These are phyloP conservation scores for Phalaenopsis aphrodite DNA, from an alignment of 106 monocot genomes.

Conservation along the genomic window DNA sequence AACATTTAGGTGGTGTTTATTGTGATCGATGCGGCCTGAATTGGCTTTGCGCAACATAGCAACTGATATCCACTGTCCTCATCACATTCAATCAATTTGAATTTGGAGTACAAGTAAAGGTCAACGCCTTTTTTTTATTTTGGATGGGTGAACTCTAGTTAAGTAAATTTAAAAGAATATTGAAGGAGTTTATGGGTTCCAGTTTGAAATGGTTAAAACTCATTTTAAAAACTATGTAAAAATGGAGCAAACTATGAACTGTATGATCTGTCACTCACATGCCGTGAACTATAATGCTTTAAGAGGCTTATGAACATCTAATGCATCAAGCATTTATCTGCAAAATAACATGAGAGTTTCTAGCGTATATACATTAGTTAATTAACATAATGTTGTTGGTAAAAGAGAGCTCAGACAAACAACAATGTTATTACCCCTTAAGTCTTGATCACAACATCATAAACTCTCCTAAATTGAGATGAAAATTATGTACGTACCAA, in stretches of 20 bases:
- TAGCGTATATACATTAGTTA: constrained; percentile 1
- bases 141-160: too few relatives aligned
- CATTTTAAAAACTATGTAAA: background rate
- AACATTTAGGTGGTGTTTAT: too few relatives aligned
- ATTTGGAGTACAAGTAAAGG: too few relatives aligned
- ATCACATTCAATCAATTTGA: too few relatives aligned
- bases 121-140: too few relatives aligned
- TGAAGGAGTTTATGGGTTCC: too few relatives aligned
- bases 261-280: background rate
- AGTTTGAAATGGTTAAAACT: too few relatives aligned
- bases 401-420: background rate
- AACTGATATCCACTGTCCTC: too few relatives aligned
- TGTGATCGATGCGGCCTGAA: too few relatives aligned
- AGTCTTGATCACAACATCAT: constrained; percentile 4
- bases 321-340: background rate
- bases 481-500: constrained; percentile 34
- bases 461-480: background rate
- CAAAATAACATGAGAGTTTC: background rate
- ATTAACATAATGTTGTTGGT: background rate
- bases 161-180: too few relatives aligned
- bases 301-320: background rate
- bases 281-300: background rate
- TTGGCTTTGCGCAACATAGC: too few relatives aligned
- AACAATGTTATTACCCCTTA: background rate
- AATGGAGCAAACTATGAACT: background rate